Evolutionary conservation across 225 moss, liverwort and hornwort genomes (phyloP).

Genomic region (Thuidium tamariscinum): DNA sequence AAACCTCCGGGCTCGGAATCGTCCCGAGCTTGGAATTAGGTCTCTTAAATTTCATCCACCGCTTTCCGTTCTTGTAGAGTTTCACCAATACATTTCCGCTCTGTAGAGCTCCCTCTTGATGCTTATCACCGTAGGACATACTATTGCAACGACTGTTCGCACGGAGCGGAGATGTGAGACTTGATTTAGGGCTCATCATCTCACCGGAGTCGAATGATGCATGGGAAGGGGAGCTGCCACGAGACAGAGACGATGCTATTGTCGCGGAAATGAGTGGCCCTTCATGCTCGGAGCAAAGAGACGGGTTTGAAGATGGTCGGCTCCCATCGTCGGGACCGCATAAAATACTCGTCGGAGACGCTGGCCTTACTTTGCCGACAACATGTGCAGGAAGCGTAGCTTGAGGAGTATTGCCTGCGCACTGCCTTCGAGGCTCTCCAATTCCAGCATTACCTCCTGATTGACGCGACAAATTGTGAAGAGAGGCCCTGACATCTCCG

Average conservation of each 20-base stretch:
- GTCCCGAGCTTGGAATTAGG: conserved; percentile 4
- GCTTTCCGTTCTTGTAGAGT: conserved; percentile 13
- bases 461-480: conserved; percentile 23
- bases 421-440: background rate
- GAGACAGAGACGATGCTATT: conserved; percentile 9
- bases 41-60: conserved; percentile 38
- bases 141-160: conserved; percentile 8
- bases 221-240: conserved; percentile 3
- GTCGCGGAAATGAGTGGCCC: conserved; percentile 14
- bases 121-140: background rate
- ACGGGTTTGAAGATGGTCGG: conserved; percentile 50
- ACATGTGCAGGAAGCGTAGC: background rate
- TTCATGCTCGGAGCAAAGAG: conserved; percentile 22
- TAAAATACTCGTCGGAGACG: conserved; percentile 60
- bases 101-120: background rate
- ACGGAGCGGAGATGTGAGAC: background rate
- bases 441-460: background rate
- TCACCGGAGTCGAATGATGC: conserved; percentile 5
- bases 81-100: background rate
- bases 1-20: conserved; percentile 30
- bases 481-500: background rate
- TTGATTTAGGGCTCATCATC: background rate
- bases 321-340: conserved; percentile 48
- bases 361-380: conserved; percentile 1
- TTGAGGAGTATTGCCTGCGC: background rate